A percentile compares a stretch with the other conserved stretches of the same genome.
Evolutionary conservation across 352 stramenopile genomes (phyloP).

Genomic region (Blastocystis sp.): DNA sequence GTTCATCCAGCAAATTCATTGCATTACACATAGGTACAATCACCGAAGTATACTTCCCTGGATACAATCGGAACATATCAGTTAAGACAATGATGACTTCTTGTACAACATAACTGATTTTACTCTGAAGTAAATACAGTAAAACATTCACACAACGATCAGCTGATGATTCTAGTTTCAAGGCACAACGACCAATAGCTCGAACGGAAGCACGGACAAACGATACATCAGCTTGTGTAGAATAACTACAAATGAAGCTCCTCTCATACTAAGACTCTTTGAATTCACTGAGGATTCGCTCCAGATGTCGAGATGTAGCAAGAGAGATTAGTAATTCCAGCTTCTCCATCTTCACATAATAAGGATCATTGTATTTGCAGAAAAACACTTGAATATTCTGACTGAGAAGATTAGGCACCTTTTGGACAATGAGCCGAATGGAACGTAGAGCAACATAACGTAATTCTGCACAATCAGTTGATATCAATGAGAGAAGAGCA

Average conservation of each 20-base stretch:
- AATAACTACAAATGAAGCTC: conserved; percentile 67
- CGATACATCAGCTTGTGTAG: conserved; percentile 94
- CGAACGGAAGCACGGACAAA: conserved; percentile 94
- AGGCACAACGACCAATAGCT: conserved; percentile 90
- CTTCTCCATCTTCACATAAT: conserved; percentile 97
- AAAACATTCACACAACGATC: conserved; percentile 97
- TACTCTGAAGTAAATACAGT: conserved; percentile 95
- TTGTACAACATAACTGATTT: conserved; percentile 98
- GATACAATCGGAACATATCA: conserved; percentile 98
- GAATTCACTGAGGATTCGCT: conserved; percentile 92
- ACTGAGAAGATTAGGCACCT: conserved; percentile 85
- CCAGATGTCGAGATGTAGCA: conserved; percentile 90
- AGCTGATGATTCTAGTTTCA: conserved; percentile 91
- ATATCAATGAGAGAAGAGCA: conserved; percentile 89
- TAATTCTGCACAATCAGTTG: conserved; percentile 90
- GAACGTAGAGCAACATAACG: conserved; percentile 96
- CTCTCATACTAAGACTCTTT: conserved; percentile 78
- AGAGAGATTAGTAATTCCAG: conserved; percentile 98
- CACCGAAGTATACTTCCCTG: conserved; percentile 96
- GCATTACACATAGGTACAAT: conserved; percentile 99
- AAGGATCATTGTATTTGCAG: conserved; percentile 99
- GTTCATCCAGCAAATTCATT: conserved; percentile 95
- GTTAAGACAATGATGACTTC: conserved; percentile 98
- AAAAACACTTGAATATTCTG: conserved; percentile 89
- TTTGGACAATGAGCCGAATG: conserved; percentile 98